These are phyloP conservation scores for Penicillium sp. DNA, from an alignment of 2,329 filamentous ascomycete genomes.

Conservation along the genomic window DNA sequence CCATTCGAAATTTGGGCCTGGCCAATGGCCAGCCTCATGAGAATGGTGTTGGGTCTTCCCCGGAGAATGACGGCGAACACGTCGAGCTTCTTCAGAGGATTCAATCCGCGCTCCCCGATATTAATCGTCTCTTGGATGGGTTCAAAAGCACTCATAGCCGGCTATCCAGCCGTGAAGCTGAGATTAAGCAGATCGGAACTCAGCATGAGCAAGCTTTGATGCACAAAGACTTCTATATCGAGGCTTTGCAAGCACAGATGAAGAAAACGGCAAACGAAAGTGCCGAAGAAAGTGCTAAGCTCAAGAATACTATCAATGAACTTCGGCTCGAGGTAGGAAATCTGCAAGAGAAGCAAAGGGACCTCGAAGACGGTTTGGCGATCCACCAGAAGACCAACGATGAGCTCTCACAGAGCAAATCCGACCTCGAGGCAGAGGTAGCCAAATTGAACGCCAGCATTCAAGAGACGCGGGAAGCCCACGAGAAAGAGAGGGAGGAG, in stretches of 20 bases:
- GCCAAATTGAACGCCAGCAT: conserved; percentile 36
- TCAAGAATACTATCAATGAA: conserved; percentile 45
- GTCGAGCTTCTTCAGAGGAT: conserved; percentile 43
- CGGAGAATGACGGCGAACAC: conserved; percentile 33
- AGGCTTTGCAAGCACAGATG: conserved; percentile 49
- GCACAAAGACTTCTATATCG: conserved; percentile 52
- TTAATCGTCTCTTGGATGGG: conserved; percentile 42
- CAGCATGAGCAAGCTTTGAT: conserved; percentile 51
- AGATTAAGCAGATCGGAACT: conserved; percentile 47
- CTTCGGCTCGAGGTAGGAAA: conserved; percentile 49
- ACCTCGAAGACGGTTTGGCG: conserved; percentile 47
- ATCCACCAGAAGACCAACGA: conserved; percentile 44
- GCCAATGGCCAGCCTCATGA: conserved; percentile 23
- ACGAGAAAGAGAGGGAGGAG: conserved; percentile 37
- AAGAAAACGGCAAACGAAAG: conserved; percentile 48
- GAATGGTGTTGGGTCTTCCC: conserved; percentile 30
- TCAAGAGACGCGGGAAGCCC: conserved; percentile 43
- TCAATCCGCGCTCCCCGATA: conserved; percentile 46
- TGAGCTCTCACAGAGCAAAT: conserved; percentile 44
- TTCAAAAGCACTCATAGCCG: conserved; percentile 51
- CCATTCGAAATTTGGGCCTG: conserved; percentile 28
- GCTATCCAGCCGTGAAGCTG: conserved; percentile 47
- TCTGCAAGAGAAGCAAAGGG: conserved; percentile 51
- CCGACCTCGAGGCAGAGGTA: conserved; percentile 43
- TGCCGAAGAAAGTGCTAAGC: conserved; percentile 44